These are phyloP conservation scores for Basidiobolus meristosporus DNA, from an alignment of 371 early-diverging fungal genomes.

Conservation along the genomic window DNA sequence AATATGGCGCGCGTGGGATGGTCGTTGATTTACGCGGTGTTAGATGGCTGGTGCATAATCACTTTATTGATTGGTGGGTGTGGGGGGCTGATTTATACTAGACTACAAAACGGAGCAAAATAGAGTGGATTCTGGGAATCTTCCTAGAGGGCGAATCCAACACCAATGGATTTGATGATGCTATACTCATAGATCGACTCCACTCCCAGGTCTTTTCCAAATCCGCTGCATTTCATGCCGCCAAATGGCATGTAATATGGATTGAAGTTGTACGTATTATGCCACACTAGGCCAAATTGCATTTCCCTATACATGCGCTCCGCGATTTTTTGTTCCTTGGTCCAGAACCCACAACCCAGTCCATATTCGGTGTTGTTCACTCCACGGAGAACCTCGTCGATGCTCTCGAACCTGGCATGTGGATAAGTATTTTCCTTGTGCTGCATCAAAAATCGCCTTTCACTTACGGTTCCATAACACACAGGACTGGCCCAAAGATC, in stretches of 20 bases:
- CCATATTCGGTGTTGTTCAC: slow-evolving; percentile 69
- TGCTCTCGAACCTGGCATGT: slow-evolving; percentile 46
- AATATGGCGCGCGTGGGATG: too few relatives aligned
- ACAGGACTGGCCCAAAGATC: slow-evolving; percentile 83
- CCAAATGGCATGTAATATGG: slow-evolving; percentile 62
- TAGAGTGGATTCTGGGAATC: too few relatives aligned
- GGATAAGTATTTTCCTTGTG: too few relatives aligned
- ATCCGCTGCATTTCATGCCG: slow-evolving; percentile 72
- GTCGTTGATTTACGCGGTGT: too few relatives aligned
- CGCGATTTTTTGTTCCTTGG: slow-evolving; percentile 38
- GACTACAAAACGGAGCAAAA: too few relatives aligned
- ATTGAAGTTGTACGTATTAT: slow-evolving; percentile 35
- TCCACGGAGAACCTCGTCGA: slow-evolving; percentile 54
- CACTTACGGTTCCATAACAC: slow-evolving; percentile 44
- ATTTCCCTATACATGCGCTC: slow-evolving; percentile 36
- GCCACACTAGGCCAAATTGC: slow-evolving; percentile 73
- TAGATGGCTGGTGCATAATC: too few relatives aligned
- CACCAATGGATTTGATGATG: slow-evolving; percentile 46
- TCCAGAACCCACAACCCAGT: slow-evolving; percentile 72
- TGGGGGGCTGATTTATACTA: too few relatives aligned
- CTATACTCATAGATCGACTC: slow-evolving; percentile 49
- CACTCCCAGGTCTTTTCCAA: slow-evolving; percentile 59
- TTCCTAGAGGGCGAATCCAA: too few relatives aligned
- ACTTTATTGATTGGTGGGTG: too few relatives aligned
- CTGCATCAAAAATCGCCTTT: too few relatives aligned